Evolutionary conservation across 2,329 filamentous ascomycete species (phyloP), one percentile per base, ranked within the genome.

Genomic region (Colletotrichum higginsianum): DNA sequence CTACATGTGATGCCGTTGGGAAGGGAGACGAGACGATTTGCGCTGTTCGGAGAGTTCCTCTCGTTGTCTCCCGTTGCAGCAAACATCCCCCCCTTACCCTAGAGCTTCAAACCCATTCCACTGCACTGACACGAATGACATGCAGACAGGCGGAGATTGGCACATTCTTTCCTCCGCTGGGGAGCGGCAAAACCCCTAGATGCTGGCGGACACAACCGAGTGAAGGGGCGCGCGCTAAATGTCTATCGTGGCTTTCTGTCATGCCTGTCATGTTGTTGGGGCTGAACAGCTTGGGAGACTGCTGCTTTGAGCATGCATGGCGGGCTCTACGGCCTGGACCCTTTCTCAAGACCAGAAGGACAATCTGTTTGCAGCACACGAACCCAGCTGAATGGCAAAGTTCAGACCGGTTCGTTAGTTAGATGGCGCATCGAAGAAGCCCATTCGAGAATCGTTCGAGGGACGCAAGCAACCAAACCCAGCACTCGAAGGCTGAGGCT

Each of bases 381-480:
- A 38, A 15, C 12, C n/a, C 26, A 40, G 13, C 2, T 11, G 18
- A 38, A 23, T 21, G 13, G 21, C 30, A n/a, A 18, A 15, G 18
- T 61, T 61, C 44, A 26, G 30, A 35, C 30, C 30, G 30, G 30
- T 35, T 35, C 30, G 30, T 35, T 30, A 30, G 26, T 38, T 30
- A 40, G n/a, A 40, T 38, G 6, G 5, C n/a, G 42, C n/a, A 16
- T 6, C 40, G 16, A 11, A 23, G 16, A 2, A 49, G n/a, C 44
- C 13, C n/a, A 18, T 49, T 49, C 12, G 26, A 8, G 26, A 61
- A 18, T 49, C 35, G 16, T 8, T 15, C 35, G 38, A 8, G 42
- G 55, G 47, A 63, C 35, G 61, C 47, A 63, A 53, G 21, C 61
- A 53, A n/a, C 47, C 18, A 16, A 16, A 38, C 16, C 49, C 2